Conservation (phyloP, 495 filamentous ascomycete species). For the Podospora australis region DNA sequence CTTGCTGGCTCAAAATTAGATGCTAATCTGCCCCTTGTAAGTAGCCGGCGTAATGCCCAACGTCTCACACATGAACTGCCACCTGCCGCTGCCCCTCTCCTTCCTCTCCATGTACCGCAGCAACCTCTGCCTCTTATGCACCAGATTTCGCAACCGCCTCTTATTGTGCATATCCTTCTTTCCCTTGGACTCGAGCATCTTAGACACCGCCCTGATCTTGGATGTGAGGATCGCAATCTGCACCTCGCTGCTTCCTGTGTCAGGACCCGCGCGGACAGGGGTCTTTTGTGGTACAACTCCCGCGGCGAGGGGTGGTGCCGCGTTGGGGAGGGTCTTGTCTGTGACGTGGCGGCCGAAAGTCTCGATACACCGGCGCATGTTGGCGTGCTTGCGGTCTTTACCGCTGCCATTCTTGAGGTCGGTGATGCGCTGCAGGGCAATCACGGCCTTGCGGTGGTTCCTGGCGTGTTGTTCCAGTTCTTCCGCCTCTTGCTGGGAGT, state of each 20-base stretch:
- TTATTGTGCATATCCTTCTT: constrained; percentile 86
- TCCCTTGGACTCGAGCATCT: constrained; percentile 50
- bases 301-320: constrained; percentile 42
- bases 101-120: constrained; percentile 77
- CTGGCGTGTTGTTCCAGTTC: constrained; percentile 29
- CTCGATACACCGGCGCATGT: constrained; percentile 75
- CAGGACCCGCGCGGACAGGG: constrained; percentile 70
- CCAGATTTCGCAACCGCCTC: constrained; percentile 74
- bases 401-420: constrained; percentile 65
- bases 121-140: constrained; percentile 85
- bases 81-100: constrained; percentile 85
- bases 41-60: constrained; percentile 80
- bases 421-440: constrained; percentile 71
- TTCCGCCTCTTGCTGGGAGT: constrained; percentile 42
- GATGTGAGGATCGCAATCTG: constrained; percentile 95
- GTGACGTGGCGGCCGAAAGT: constrained; percentile 88
- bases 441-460: constrained; percentile 48
- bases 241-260: constrained; percentile 91
- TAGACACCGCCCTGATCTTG: constrained; percentile 77
- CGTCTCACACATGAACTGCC: constrained; percentile 72
- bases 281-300: constrained; percentile 37
- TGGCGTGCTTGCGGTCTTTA: constrained; percentile 70
- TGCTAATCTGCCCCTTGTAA: constrained; percentile 78
- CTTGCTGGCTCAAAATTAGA: constrained; percentile 40
- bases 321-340: constrained; percentile 51